Evolutionary conservation across 306 rosid species (phyloP), one percentile per base, ranked within the genome.

Genomic region (Cercis canadensis): DNA sequence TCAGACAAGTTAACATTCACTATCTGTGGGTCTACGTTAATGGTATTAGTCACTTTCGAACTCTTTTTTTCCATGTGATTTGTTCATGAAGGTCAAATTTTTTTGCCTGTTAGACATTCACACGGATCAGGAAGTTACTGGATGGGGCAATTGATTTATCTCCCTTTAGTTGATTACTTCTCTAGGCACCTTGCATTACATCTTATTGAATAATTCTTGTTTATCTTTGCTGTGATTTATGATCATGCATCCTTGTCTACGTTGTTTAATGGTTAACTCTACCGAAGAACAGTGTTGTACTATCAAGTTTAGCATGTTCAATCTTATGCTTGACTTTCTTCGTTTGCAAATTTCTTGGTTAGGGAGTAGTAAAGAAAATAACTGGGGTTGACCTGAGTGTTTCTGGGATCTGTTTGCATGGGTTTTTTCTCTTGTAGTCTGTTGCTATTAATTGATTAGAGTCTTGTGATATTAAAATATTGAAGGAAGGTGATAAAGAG

Each of bases 21-120:
- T 60, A 45, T 54, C 62, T 52, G 72, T 58, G 60, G 81, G 49
- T 55, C 64, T 68, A 37, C 58, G 43, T 70, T 46, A 50, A n/a
- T 60, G 19, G 29, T 57, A 44, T 71, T 13, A 36, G 75, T 37
- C 78, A 17, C 46, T 66, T 52, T 81, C 62, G 36, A 44, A 72
- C 77, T 45, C 57, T 39, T n/a, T 57, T n/a, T 71, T 62, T 57
- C 49, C 75, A 65, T 72, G 74, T 75, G 74, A 34, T 61, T 8
- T 49, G 68, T 70, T 69, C 61, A 12, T n/a, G 45, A 36, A 17
- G 55, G 40, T 75, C 7, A 63, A 51, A 57, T 24, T n/a, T 59
- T 52, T 53, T 19, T 12, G 36, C 34, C 55, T 15, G 43, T 33
- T 8, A 21, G 13, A 18, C 11, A 3, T 6, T 19, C 45, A 21